These are phyloP conservation scores for Leucocoprinus birnbaumii DNA, from an alignment of 768 basidiomycete genomes.

Conservation along the genomic window DNA sequence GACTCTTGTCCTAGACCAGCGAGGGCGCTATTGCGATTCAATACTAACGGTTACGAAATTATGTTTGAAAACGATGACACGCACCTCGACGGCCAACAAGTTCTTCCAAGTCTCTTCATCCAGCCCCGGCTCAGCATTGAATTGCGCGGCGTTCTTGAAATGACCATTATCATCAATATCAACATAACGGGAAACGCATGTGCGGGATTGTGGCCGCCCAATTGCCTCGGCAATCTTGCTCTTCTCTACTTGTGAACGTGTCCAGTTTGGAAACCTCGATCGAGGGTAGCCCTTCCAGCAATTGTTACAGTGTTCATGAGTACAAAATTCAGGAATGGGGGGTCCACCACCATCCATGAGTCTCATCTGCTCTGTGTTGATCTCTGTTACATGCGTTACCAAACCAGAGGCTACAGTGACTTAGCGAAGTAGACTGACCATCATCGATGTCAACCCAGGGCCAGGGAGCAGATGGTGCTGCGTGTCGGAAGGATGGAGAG, in stretches of 20 bases:
- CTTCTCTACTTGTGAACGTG: slow-evolving; percentile 31
- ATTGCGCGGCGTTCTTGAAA: slow-evolving; percentile 27
- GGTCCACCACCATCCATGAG: slow-evolving; percentile 20
- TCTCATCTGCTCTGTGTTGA: slow-evolving; percentile 26
- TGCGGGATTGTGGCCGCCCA: not conserved
- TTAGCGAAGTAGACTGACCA: slow-evolving; percentile 12
- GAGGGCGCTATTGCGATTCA: slow-evolving; percentile 9
- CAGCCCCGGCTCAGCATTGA: slow-evolving; percentile 19
- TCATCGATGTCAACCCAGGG: slow-evolving; percentile 39
- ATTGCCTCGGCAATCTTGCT: slow-evolving; percentile 28
- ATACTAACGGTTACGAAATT: not conserved
- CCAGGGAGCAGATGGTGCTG: slow-evolving; percentile 39
- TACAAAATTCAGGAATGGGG: slow-evolving; percentile 25
- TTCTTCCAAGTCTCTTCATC: slow-evolving; percentile 29
- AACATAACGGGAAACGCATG: slow-evolving; percentile 27
- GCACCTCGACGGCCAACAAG: slow-evolving; percentile 24
- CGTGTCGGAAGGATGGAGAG: slow-evolving; percentile 35
- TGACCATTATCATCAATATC: slow-evolving; percentile 33
- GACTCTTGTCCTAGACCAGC: slow-evolving; percentile 34
- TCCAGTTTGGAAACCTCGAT: slow-evolving; percentile 52
- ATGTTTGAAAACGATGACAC: not conserved
- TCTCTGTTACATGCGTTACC: slow-evolving; percentile 2
- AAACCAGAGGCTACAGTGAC: not conserved
- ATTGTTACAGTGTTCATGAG: slow-evolving; percentile 22
- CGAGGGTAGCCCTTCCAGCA: slow-evolving; percentile 38